Conservation (phyloP, 2,329 filamentous ascomycete species). For the Simplicillium sp. region DNA sequence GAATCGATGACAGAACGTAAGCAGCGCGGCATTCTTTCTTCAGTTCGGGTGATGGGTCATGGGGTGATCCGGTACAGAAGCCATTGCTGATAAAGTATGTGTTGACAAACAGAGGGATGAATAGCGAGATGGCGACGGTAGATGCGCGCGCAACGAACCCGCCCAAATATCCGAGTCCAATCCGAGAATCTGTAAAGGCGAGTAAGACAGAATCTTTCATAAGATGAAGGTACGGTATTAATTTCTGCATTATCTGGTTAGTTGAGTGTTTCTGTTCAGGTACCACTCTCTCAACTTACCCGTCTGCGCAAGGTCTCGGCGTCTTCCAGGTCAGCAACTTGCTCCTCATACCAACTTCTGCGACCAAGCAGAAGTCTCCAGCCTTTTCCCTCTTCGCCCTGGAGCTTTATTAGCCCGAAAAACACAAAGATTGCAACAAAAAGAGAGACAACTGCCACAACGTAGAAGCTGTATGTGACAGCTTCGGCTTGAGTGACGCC, state of each 20-base stretch:
- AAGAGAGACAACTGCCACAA: conserved; percentile 67
- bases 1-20: conserved; percentile 76
- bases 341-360: conserved; percentile 14
- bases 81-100: conserved; percentile 77
- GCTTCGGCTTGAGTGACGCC: conserved; percentile 67
- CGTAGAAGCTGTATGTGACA: conserved; percentile 77
- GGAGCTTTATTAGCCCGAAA: conserved; percentile 60
- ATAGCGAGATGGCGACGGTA: conserved; percentile 89
- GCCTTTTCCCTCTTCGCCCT: conserved; percentile 70
- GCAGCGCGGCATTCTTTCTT: conserved; percentile 79
- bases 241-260: conserved; percentile 13
- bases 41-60: conserved; percentile 60
- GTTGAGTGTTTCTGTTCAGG: conserved; percentile 7
- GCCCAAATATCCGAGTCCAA: conserved; percentile 81
- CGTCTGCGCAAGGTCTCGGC: conserved; percentile 11
- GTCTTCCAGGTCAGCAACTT: conserved; percentile 11
- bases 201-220: conserved; percentile 56
- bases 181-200: conserved; percentile 66
- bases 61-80: conserved; percentile 60
- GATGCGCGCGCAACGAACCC: conserved; percentile 93
- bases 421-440: conserved; percentile 66
- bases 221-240: conserved; percentile 49
- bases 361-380: conserved; percentile 48
- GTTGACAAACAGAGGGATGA: conserved; percentile 89
- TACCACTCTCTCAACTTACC: conserved; percentile 12